These are phyloP conservation scores for Aspergillus baeticus DNA, from an alignment of 495 filamentous ascomycete species.

Conservation along the genomic window DNA sequence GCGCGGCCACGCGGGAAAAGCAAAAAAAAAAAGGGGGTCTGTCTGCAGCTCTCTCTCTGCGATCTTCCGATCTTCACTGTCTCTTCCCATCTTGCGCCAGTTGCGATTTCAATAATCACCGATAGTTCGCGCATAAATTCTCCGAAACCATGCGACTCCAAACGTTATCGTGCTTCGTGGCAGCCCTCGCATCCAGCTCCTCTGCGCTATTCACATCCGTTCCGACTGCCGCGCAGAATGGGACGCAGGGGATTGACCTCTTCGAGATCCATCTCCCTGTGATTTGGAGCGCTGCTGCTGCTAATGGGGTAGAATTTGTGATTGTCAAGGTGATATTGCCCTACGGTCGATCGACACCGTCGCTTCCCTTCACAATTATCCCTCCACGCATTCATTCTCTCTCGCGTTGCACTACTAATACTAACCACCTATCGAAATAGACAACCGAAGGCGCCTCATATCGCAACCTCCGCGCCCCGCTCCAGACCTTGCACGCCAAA, in stretches of 20 bases:
- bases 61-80: no score
- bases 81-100: no score
- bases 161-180: not conserved
- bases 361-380: no score
- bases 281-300: constrained; percentile 4
- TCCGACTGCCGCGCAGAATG: not conserved
- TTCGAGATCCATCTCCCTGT: constrained; percentile 11
- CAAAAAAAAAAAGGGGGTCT: no score
- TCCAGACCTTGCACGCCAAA: constrained; percentile 55
- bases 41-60: no score
- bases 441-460: constrained; percentile 61
- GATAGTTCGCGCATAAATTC: constrained; percentile 26
- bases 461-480: constrained; percentile 50
- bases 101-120: no score
- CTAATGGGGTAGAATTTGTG: constrained; percentile 37
- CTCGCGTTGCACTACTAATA: no score
- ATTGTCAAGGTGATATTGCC: constrained; percentile 51
- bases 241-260: constrained; percentile 4
- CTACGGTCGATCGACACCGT: not conserved
- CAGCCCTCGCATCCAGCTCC: not conserved
- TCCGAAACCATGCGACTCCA: constrained; percentile 15
- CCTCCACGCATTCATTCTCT: not conserved
- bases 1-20: no score
- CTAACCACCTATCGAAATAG: constrained; percentile 17
- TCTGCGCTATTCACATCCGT: not conserved